Evolutionary conservation across 2,329 filamentous ascomycete genomes (phyloP).

Genomic region (Capronia epimyces): DNA sequence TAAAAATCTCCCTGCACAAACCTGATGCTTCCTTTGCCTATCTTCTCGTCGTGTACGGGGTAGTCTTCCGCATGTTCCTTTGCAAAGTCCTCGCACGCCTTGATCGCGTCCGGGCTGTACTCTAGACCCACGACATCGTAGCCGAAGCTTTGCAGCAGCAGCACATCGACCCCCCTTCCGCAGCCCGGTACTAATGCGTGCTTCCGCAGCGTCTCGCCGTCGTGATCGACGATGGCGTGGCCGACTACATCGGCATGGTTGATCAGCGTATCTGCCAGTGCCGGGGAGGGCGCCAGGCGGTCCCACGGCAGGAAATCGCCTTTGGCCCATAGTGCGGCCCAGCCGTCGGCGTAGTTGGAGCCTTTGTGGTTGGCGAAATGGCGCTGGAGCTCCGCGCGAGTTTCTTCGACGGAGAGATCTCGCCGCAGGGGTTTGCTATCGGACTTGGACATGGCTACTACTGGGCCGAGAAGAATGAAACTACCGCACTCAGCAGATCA

Average conservation of each 20-base stretch:
- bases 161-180: conserved; percentile 74
- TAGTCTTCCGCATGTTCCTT: conserved; percentile 36
- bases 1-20: conserved; percentile 46
- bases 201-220: conserved; percentile 38
- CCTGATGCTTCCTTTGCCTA: conserved; percentile 37
- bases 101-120: conserved; percentile 49
- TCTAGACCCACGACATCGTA: conserved; percentile 76
- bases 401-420: conserved; percentile 17
- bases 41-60: conserved; percentile 33
- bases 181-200: conserved; percentile 73
- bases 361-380: conserved; percentile 42
- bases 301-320: conserved; percentile 55
- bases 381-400: conserved; percentile 22
- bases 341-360: conserved; percentile 43
- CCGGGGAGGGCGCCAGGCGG: conserved; percentile 53
- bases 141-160: conserved; percentile 66
- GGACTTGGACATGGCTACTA: background rate
- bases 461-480: too few relatives aligned
- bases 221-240: conserved; percentile 35
- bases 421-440: background rate
- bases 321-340: conserved; percentile 54
- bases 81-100: conserved; percentile 34
- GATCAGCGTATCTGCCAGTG: conserved; percentile 51
- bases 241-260: conserved; percentile 38
- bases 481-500: too few relatives aligned